Percentiles rank a stretch among this genome's conserved stretches.
These are phyloP conservation scores for Nectriaceae sp. DNA, from an alignment of 2,329 filamentous ascomycete genomes.

Conservation along the genomic window DNA sequence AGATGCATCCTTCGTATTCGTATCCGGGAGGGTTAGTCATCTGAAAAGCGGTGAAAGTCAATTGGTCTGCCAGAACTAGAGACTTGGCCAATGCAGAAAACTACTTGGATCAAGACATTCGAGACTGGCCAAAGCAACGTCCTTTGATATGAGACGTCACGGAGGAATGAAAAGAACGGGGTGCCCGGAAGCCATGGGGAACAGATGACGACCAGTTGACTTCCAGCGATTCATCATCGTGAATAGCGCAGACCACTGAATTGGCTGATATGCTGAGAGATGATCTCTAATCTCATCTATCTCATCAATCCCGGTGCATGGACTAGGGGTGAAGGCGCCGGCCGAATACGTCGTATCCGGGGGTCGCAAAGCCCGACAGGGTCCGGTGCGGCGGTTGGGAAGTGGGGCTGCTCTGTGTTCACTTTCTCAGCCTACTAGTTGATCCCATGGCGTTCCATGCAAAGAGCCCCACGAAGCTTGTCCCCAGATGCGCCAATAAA, in stretches of 20 bases:
- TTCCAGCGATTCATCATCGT: too few relatives aligned
- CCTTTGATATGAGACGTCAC: neutral
- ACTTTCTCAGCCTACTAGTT: neutral
- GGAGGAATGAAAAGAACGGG: neutral
- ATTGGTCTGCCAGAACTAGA: conserved; percentile 8
- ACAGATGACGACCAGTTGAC: too few relatives aligned
- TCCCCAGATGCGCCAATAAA: conserved; percentile 15
- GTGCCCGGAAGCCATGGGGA: too few relatives aligned
- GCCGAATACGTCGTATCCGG: conserved; percentile 26
- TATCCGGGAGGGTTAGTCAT: conserved; percentile 21
- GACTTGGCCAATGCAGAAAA: conserved; percentile 18
- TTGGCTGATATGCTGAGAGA: too few relatives aligned
- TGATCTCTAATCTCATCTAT: neutral
- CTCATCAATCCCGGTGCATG: neutral
- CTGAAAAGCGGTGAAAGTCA: conserved; percentile 21
- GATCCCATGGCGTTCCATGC: neutral
- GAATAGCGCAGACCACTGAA: too few relatives aligned
- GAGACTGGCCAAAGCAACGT: neutral
- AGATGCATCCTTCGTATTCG: conserved; percentile 25
- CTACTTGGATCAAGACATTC: neutral
- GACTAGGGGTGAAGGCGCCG: neutral
- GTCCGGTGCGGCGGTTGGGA: conserved; percentile 11
- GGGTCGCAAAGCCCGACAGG: neutral
- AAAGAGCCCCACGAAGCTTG: conserved; percentile 3
- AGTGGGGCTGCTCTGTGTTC: conserved; percentile 15